Percentiles rank a stretch among this genome's conserved stretches.
These are phyloP conservation scores for Plasmodium fragile DNA, from an alignment of 169 alveolate genomes.

Conservation along the genomic window DNA sequence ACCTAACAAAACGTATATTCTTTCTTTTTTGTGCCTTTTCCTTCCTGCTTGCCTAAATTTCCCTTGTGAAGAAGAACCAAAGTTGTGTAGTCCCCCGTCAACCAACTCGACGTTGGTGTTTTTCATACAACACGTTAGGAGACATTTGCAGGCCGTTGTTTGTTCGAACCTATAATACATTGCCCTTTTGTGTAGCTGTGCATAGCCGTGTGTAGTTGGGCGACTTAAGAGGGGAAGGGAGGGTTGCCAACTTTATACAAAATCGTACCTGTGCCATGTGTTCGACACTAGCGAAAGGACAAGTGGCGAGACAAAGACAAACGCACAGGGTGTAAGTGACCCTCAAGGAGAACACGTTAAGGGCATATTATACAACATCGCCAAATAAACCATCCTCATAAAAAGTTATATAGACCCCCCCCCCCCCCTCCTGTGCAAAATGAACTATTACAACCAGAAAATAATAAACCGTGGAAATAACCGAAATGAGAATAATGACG, in stretches of 20 bases:
- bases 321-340: no score
- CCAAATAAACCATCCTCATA: neutral
- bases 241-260: no score
- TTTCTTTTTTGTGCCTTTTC: neutral
- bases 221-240: neutral
- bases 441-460: constrained; percentile 48
- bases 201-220: neutral
- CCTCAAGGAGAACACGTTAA: no score
- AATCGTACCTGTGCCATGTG: neutral
- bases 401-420: no score
- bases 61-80: neutral
- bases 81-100: neutral
- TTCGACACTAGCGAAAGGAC: neutral
- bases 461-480: constrained; percentile 34
- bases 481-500: constrained; percentile 29
- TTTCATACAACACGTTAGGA: neutral
- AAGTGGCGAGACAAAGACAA: neutral
- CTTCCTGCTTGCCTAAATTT: neutral
- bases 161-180: neutral
- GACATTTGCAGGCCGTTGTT: neutral
- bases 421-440: constrained; percentile 9
- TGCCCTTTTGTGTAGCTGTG: no score
- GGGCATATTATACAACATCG: neutral
- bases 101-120: neutral
- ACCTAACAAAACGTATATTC: neutral